Conservation (phyloP, 2,329 filamentous ascomycete species). For the Penicillium thymicola region DNA sequence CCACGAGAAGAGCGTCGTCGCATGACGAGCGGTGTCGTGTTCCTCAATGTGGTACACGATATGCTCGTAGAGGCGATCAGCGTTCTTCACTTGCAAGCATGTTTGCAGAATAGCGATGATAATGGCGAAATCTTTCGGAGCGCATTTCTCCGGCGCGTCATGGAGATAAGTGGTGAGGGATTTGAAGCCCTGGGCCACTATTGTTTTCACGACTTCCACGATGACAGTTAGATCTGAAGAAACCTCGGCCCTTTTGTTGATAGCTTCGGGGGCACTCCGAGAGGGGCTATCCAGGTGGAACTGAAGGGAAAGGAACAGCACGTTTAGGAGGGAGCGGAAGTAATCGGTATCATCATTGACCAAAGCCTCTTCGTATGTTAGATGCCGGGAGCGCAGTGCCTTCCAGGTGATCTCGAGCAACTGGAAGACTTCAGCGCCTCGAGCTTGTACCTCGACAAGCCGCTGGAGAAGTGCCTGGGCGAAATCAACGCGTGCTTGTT, state of each 20-base stretch:
- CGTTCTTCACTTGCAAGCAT: slow-evolving; percentile 72
- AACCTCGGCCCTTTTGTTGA: slow-evolving; percentile 37
- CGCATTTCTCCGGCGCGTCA: slow-evolving; percentile 62
- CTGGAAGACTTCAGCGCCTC: slow-evolving; percentile 50
- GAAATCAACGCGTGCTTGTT: slow-evolving; percentile 73
- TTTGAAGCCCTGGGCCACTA: slow-evolving; percentile 79
- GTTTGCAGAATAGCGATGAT: slow-evolving; percentile 85
- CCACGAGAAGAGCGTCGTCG: slow-evolving; percentile 89
- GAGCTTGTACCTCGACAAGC: slow-evolving; percentile 59
- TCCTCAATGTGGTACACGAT: slow-evolving; percentile 66
- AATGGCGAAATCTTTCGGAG: slow-evolving; percentile 78
- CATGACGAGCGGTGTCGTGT: slow-evolving; percentile 71
- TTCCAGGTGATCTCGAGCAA: slow-evolving; percentile 61
- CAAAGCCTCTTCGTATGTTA: slow-evolving; percentile 60
- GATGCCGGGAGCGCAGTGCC: slow-evolving; percentile 52
- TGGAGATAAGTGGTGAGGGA: slow-evolving; percentile 79
- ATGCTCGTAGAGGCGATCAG: slow-evolving; percentile 67
- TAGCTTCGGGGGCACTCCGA: slow-evolving; percentile 34
- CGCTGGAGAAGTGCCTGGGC: slow-evolving; percentile 79
- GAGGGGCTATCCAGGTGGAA: slow-evolving; percentile 39
- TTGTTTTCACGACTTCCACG: slow-evolving; percentile 73
- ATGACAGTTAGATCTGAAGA: slow-evolving; percentile 56
- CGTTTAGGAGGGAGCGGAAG: slow-evolving; percentile 78
- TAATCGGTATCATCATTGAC: slow-evolving; percentile 61
- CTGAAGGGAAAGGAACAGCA: slow-evolving; percentile 77